These are phyloP conservation scores for Zhuliangozyma blackwelliae DNA, from an alignment of 1,139 yeast genomes.

Conservation along the genomic window DNA sequence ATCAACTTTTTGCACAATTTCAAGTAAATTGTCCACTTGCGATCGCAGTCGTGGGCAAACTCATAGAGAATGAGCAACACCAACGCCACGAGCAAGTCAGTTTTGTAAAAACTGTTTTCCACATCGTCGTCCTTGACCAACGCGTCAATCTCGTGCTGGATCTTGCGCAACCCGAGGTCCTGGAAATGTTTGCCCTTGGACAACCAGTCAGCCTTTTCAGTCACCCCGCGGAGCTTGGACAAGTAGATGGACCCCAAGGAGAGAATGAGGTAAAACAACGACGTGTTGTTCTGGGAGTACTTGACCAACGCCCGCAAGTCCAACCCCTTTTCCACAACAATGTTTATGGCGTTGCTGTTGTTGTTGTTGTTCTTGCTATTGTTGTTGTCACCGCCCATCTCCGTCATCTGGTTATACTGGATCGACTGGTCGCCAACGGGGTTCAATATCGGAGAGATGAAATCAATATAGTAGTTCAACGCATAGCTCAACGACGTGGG, in stretches of 20 bases:
- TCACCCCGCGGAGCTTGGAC: conserved; percentile 13
- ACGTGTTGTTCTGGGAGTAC: conserved; percentile 20
- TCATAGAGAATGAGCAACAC: conserved; percentile 24
- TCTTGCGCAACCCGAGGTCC: conserved; percentile 13
- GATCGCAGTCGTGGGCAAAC: conserved; percentile 25
- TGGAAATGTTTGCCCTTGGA: conserved; percentile 16
- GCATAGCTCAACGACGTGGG: conserved; percentile 19
- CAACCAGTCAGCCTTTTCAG: conserved; percentile 15
- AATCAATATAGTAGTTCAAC: conserved; percentile 22
- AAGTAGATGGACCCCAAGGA: conserved; percentile 25
- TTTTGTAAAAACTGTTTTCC: conserved; percentile 5
- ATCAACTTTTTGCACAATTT: conserved; percentile 18
- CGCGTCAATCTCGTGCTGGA: conserved; percentile 9
- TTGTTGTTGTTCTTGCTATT: neutral
- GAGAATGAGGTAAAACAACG: conserved; percentile 22
- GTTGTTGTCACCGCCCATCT: too few relatives aligned
- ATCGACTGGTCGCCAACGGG: conserved; percentile 19
- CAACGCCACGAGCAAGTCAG: conserved; percentile 20
- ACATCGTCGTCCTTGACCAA: conserved; percentile 5
- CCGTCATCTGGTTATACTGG: conserved; percentile 9
- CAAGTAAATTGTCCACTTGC: conserved; percentile 22
- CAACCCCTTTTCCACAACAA: conserved; percentile 22
- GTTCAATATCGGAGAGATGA: conserved; percentile 25
- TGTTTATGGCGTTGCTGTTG: conserved; percentile 2
- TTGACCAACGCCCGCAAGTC: conserved; percentile 20